Conservation (phyloP, 225 moss, liverwort and hornwort species). For the Sphagnum contortum region DNA sequence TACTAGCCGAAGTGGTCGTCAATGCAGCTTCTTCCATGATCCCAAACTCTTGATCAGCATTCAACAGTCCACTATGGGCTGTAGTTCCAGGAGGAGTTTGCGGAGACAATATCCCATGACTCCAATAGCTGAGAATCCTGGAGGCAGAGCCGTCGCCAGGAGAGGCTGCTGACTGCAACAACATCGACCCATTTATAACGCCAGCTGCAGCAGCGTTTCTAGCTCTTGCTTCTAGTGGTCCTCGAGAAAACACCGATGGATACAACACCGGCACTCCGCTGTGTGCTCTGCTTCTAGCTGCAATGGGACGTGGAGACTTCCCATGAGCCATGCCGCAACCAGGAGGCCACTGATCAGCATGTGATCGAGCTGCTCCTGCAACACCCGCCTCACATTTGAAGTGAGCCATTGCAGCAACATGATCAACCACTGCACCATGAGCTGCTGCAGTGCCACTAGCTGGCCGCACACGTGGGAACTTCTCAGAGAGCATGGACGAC, state of each 20-base stretch:
- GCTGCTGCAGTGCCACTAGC: constrained; percentile 24
- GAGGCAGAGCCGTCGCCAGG: too few species aligned
- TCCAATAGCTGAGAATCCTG: too few species aligned
- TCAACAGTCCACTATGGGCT: constrained; percentile 24
- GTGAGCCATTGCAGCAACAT: too few species aligned
- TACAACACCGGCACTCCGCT: constrained; percentile 16
- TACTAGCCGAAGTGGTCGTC: constrained; percentile 18
- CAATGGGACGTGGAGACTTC: background rate
- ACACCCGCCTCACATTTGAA: too few species aligned
- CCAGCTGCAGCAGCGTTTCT: too few species aligned
- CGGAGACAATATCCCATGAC: constrained; percentile 11
- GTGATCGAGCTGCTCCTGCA: background rate
- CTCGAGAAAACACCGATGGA: too few species aligned
- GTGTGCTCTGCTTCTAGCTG: constrained; percentile 8
- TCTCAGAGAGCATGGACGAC: constrained; percentile 42
- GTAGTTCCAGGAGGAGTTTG: constrained; percentile 22
- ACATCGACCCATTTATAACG: too few species aligned
- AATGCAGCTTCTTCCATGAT: too few species aligned
- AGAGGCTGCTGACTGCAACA: too few species aligned
- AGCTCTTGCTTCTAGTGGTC: too few species aligned
- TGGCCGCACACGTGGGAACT: constrained; percentile 2
- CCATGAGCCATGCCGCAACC: constrained; percentile 6
- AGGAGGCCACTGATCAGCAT: constrained; percentile 8
- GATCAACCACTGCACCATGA: constrained; percentile 8
- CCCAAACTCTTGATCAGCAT: constrained; percentile 16